Base-by-base conservation (phyloP, 129 eudicot species). In the Artemisia argyi region DNA sequence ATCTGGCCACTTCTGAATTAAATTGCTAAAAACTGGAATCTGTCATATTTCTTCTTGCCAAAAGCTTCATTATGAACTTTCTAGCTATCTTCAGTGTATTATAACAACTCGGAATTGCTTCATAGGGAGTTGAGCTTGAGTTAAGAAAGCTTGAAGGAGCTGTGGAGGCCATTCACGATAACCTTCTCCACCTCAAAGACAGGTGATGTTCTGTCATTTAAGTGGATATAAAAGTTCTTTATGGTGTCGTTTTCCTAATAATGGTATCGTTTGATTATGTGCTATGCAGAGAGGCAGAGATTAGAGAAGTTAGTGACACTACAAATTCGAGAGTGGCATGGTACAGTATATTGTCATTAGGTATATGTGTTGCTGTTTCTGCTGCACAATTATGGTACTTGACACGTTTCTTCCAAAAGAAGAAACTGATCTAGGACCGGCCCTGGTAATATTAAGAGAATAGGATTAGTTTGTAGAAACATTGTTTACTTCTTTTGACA, bases 131-230 rank as follows among this genome's bases (percentile, higher is more conserved):
- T 62, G 97, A 91, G 78, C 96, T 91, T 42, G 97, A 91, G 77
- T 77, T 91, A 71, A 86, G 85, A 86, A 91, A 84, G 82, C 97
- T 91, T 73, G 96, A 91, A 82, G 97, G 87, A 73, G 90, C 89
- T 39, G 96, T 91, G 60, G 90, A 91, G 74, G 96, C 96, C 75
- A 91, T 91, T 76, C 96, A 86, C 77, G 97, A 91, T 75, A 91
- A 88, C 77, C 78, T 91, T 35, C 72, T 85, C 20, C 82, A 84
- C 76, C 88, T 91, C 53, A 88, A 84, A 76, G 63, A 66, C 90
- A 86, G 88, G 97, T 91, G 55, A 56, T 42, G n/a, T 73, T 64
- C 6, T 57, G 4, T 61, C 56, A 57, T 77, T 65, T 20, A 11
- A 42, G 58, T 20, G 17, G 47, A 48, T 3, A 19, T 52, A 52